Percentiles rank a stretch among this genome's conserved stretches.
phyloP scores from a whole-genome alignment of 768 basidiomycete species.

The Boletus sp. region DNA sequence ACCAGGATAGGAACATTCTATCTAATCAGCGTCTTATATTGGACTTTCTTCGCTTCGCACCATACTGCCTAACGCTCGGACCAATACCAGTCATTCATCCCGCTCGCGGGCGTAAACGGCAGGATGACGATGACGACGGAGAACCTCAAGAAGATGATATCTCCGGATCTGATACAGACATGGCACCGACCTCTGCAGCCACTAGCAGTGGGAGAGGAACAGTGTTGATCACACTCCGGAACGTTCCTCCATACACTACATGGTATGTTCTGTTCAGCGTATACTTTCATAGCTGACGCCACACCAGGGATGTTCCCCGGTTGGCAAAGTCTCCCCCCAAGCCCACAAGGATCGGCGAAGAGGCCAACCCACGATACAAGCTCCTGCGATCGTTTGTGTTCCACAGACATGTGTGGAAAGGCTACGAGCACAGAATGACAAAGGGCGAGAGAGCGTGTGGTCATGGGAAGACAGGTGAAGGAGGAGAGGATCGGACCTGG shows the following conservation, averaged over 20 bases:
- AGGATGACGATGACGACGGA: constrained; percentile 45
- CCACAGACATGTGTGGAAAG: constrained; percentile 63
- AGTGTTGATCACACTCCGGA: constrained; percentile 81
- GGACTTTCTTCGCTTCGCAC: constrained; percentile 74
- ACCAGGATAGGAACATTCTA: constrained; percentile 90
- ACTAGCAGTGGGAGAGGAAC: constrained; percentile 51
- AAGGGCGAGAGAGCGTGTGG: constrained; percentile 76
- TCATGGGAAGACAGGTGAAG: constrained; percentile 63
- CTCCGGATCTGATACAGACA: constrained; percentile 17
- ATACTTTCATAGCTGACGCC: constrained; percentile 9
- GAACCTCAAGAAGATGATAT: constrained; percentile 24
- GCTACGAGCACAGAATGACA: constrained; percentile 94
- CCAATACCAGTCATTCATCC: constrained; percentile 42
- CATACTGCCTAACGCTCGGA: constrained; percentile 57
- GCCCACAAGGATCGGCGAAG: constrained; percentile 41
- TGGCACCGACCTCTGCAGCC: neutral
- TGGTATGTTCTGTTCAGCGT: constrained; percentile 50
- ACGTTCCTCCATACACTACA: constrained; percentile 80
- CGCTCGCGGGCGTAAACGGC: constrained; percentile 43
- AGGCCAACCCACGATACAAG: constrained; percentile 63
- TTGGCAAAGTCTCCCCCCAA: constrained; percentile 73
- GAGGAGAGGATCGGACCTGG: constrained; percentile 84
- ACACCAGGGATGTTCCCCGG: constrained; percentile 66
- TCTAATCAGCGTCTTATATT: constrained; percentile 84
- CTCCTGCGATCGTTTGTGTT: constrained; percentile 81